Percentiles rank a stretch among this genome's conserved stretches.
phyloP scores from a whole-genome alignment of 768 basidiomycete genomes.

The Termitomyces sp. region DNA sequence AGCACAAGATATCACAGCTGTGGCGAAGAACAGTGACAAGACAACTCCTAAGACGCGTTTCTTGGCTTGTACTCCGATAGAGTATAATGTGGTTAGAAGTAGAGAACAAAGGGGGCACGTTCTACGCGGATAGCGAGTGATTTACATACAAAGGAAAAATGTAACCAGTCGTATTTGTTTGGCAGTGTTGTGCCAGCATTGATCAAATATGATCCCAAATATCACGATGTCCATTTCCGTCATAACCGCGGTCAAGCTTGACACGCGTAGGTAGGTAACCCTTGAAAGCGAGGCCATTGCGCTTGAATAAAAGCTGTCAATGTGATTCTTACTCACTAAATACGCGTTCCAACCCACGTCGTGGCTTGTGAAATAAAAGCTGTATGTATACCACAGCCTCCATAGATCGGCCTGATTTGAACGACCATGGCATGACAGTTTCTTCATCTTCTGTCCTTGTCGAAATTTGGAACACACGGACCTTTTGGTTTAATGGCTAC shows the following conservation, averaged over 20 bases:
- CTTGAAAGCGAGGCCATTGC: background rate
- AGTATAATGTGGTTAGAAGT: background rate
- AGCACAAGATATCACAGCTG: background rate
- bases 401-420: background rate
- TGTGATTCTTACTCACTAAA: background rate
- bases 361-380: background rate
- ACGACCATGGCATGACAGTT: background rate
- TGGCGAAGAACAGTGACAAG: background rate
- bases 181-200: background rate
- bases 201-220: constrained; percentile 6
- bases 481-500: background rate
- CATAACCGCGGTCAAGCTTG: constrained; percentile 2
- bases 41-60: background rate
- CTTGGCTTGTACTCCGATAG: background rate
- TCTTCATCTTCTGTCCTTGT: constrained; percentile 3
- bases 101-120: background rate
- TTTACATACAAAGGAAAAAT: background rate
- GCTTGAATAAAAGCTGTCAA: background rate
- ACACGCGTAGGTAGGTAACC: background rate
- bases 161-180: background rate
- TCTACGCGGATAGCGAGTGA: background rate
- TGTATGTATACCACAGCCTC: background rate
- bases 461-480: background rate
- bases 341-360: background rate
- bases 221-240: constrained; percentile 9